A percentile compares a stretch with the other conserved stretches of the same genome.
Conservation (phyloP, 2,329 filamentous ascomycete genomes). For the Clarireedia monteithiana region DNA sequence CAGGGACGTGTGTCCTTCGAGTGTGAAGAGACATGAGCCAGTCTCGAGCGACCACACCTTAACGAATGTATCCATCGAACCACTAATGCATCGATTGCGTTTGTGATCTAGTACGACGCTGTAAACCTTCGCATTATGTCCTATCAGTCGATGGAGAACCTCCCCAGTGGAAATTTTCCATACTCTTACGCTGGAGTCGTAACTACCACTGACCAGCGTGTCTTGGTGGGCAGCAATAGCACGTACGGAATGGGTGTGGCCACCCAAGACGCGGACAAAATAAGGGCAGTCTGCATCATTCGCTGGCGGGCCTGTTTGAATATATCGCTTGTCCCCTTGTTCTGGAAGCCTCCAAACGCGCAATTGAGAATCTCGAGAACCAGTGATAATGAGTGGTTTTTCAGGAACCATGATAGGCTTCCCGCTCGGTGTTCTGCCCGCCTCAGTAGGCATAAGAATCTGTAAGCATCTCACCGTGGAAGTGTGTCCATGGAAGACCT, state of each 20-base stretch:
- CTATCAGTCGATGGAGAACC: slow-evolving; percentile 71
- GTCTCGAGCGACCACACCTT: slow-evolving; percentile 95
- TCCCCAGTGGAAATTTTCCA: slow-evolving; percentile 98
- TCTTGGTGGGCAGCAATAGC: slow-evolving; percentile 93
- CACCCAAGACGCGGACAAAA: slow-evolving; percentile 78
- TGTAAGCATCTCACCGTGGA: slow-evolving; percentile 94
- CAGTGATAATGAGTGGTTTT: slow-evolving; percentile 93
- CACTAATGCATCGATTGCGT: slow-evolving; percentile 91
- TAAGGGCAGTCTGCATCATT: slow-evolving; percentile 82
- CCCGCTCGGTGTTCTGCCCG: slow-evolving; percentile 64
- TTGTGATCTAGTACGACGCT: slow-evolving; percentile 90
- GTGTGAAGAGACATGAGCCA: slow-evolving; percentile 74
- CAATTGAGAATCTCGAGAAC: slow-evolving; percentile 87
- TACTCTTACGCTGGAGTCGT: slow-evolving; percentile 89
- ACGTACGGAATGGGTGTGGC: slow-evolving; percentile 88
- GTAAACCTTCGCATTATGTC: slow-evolving; percentile 91
- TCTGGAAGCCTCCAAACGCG: slow-evolving; percentile 91
- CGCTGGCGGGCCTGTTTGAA: slow-evolving; percentile 67
- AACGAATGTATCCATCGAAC: slow-evolving; percentile 96
- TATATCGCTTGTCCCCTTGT: slow-evolving; percentile 67
- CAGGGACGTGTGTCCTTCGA: slow-evolving; percentile 87
- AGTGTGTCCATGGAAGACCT: slow-evolving; percentile 95
- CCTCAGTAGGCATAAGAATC: slow-evolving; percentile 72
- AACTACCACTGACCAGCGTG: slow-evolving; percentile 93
- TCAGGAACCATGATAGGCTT: slow-evolving; percentile 82